phyloP scores from a whole-genome alignment of 441 rosid genomes.

The Aquilaria agallochum region DNA sequence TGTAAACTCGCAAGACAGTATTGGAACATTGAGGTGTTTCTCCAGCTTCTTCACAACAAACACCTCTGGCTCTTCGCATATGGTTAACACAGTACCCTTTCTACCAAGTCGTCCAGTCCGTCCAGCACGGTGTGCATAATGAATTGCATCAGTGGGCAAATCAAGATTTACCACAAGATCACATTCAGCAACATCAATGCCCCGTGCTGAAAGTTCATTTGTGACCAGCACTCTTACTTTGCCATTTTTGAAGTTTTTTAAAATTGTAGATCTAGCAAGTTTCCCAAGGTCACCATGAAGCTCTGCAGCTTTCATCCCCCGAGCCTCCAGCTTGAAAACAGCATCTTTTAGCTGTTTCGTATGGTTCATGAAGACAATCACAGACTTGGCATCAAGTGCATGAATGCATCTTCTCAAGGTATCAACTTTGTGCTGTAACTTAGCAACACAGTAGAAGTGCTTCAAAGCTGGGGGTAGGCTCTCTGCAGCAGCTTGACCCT shows the following conservation, averaged over 20 bases:
- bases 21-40: slow-evolving; percentile 69
- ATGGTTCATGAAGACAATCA: slow-evolving; percentile 89
- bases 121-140: slow-evolving; percentile 85
- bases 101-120: slow-evolving; percentile 86
- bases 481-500: slow-evolving; percentile 46
- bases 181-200: slow-evolving; percentile 83
- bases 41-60: slow-evolving; percentile 85
- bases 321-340: slow-evolving; percentile 86
- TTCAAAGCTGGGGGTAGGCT: slow-evolving; percentile 83
- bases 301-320: slow-evolving; percentile 79
- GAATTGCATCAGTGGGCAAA: slow-evolving; percentile 70
- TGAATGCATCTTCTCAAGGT: slow-evolving; percentile 78
- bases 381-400: slow-evolving; percentile 80
- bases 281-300: slow-evolving; percentile 91
- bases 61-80: slow-evolving; percentile 76
- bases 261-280: slow-evolving; percentile 76
- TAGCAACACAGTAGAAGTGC: slow-evolving; percentile 68
- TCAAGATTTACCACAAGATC: slow-evolving; percentile 88
- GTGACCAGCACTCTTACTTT: slow-evolving; percentile 74
- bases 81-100: slow-evolving; percentile 72
- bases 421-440: slow-evolving; percentile 85
- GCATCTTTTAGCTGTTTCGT: slow-evolving; percentile 85
- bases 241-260: slow-evolving; percentile 82
- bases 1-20: slow-evolving; percentile 64
- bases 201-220: slow-evolving; percentile 93